Conservation (phyloP, 257 asterid genomes). For the Solanum pennellii region DNA sequence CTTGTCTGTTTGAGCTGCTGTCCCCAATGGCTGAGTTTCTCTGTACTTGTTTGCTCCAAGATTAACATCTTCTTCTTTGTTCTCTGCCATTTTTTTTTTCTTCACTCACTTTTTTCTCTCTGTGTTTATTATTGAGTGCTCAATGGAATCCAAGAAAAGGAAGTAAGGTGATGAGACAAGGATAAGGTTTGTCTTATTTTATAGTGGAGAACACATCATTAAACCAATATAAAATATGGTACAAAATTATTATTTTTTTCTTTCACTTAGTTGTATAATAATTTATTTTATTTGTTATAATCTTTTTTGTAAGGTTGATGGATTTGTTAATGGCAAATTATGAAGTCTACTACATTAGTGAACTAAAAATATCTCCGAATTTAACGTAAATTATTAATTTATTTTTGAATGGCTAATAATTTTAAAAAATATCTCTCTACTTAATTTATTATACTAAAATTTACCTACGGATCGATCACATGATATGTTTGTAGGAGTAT, state of each 20-base stretch:
- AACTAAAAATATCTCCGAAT: too few species aligned
- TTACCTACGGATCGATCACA: too few species aligned
- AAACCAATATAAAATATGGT: neutral
- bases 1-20: constrained; percentile 41
- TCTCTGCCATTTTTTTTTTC: constrained; percentile 29
- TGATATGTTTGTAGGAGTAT: too few species aligned
- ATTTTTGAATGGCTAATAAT: too few species aligned
- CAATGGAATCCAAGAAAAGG: neutral
- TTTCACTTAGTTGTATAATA: neutral
- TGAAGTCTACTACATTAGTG: neutral
- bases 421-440: too few species aligned
- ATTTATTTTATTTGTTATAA: neutral
- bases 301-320: neutral
- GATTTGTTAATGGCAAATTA: neutral
- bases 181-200: neutral
- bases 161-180: neutral
- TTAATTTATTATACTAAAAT: too few species aligned
- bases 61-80: constrained; percentile 36
- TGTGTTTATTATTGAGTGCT: constrained; percentile 11
- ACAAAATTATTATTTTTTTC: too few species aligned
- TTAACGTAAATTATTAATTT: too few species aligned
- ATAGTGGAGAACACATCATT: neutral
- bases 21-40: constrained; percentile 36
- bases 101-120: neutral
- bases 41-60: constrained; percentile 40